These are phyloP conservation scores for Cryphonectria naterciae DNA, from an alignment of 2,329 filamentous ascomycete species.

Conservation along the genomic window DNA sequence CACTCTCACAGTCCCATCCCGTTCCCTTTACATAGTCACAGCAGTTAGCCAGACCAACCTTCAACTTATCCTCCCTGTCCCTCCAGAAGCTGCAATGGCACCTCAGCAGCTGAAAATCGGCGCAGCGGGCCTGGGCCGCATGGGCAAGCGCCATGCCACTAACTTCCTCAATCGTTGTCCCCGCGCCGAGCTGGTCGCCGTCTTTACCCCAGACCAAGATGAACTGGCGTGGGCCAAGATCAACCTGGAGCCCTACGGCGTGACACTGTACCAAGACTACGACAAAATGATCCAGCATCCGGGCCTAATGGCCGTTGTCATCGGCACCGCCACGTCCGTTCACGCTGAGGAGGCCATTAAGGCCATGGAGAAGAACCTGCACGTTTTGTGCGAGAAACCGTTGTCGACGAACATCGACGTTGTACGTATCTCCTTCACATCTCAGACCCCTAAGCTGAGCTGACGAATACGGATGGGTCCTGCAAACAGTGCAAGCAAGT, in stretches of 20 bases:
- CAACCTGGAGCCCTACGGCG: slow-evolving; percentile 48
- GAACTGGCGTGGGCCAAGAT: slow-evolving; percentile 47
- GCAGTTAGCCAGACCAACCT: too few species aligned
- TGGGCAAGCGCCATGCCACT: slow-evolving; percentile 56
- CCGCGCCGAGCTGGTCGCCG: slow-evolving; percentile 21
- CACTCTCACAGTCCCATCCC: too few species aligned
- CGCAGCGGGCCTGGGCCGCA: slow-evolving; percentile 55
- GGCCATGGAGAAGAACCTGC: slow-evolving; percentile 57
- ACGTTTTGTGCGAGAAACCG: slow-evolving; percentile 65
- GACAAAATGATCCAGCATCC: slow-evolving; percentile 48
- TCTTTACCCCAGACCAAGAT: slow-evolving; percentile 15
- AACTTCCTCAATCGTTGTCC: slow-evolving; percentile 40
- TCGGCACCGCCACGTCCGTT: slow-evolving; percentile 51
- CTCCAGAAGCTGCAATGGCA: not conserved
- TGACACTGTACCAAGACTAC: slow-evolving; percentile 49
- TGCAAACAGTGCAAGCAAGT: slow-evolving; percentile 45
- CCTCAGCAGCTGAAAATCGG: slow-evolving; percentile 45
- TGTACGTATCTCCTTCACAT: slow-evolving; percentile 43
- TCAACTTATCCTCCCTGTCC: too few species aligned
- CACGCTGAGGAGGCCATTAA: slow-evolving; percentile 62
- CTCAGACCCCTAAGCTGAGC: not conserved
- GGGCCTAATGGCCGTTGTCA: slow-evolving; percentile 48
- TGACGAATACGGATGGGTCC: not conserved
- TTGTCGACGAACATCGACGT: slow-evolving; percentile 62
- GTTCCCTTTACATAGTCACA: too few species aligned